Evolutionary conservation across 768 basidiomycete genomes (phyloP).

Genomic region (Strobilomyces confusus): DNA sequence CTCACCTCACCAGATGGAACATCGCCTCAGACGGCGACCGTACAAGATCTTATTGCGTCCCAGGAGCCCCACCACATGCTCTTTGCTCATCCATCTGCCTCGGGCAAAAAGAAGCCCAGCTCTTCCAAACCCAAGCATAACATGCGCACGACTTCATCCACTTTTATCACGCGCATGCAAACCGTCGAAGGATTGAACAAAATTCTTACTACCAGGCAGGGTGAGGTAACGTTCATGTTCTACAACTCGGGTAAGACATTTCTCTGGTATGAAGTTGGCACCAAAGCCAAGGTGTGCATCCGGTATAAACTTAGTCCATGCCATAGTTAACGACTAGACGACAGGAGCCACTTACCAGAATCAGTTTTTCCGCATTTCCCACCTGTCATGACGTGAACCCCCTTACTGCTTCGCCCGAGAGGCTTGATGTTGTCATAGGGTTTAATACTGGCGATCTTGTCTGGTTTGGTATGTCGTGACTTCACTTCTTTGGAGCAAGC

Average conservation of each 20-base stretch:
- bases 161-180: conserved; percentile 87
- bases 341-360: conserved; percentile 82
- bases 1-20: conserved; percentile 39
- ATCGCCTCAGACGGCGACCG: conserved; percentile 32
- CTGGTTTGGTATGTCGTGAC: conserved; percentile 74
- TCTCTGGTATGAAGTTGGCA: conserved; percentile 83
- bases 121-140: conserved; percentile 81
- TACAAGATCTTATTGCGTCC: conserved; percentile 25
- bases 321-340: conserved; percentile 6
- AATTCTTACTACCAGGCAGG: conserved; percentile 69
- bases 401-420: conserved; percentile 70
- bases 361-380: conserved; percentile 82
- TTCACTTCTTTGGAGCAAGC: conserved; percentile 1
- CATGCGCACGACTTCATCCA: conserved; percentile 85
- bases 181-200: conserved; percentile 72
- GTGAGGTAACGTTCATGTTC: conserved; percentile 83
- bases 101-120: conserved; percentile 58
- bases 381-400: conserved; percentile 90
- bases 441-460: conserved; percentile 93
- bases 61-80: conserved; percentile 46
- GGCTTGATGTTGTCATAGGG: conserved; percentile 86
- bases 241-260: conserved; percentile 85
- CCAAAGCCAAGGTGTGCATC: conserved; percentile 68
- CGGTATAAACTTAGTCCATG: background rate
- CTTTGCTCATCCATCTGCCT: conserved; percentile 50